Conservation (phyloP, 2,329 filamentous ascomycete species). For the Fusarium sp. region DNA sequence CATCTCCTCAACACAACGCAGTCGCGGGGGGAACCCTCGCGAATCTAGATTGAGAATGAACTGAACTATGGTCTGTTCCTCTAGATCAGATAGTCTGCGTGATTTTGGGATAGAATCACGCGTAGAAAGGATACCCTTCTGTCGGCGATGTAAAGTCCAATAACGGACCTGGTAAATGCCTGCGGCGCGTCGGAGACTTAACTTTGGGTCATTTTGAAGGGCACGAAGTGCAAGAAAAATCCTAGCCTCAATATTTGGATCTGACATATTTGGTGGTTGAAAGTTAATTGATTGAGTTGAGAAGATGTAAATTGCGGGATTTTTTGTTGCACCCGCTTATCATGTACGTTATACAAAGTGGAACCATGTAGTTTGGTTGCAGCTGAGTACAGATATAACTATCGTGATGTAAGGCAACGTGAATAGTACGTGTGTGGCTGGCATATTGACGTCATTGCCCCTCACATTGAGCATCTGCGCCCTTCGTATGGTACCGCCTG, state of each 20-base stretch:
- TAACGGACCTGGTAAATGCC: neutral
- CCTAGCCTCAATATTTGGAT: too few relatives aligned
- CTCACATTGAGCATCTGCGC: neutral
- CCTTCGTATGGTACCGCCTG: neutral
- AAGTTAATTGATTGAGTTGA: too few relatives aligned
- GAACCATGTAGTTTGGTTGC: too few relatives aligned
- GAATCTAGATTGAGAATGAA: constrained; percentile 14
- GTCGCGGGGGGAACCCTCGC: constrained; percentile 38
- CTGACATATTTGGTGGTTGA: too few relatives aligned
- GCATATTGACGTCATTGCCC: neutral
- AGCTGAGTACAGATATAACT: neutral
- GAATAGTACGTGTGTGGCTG: neutral
- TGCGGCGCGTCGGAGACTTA: neutral
- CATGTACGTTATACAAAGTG: too few relatives aligned
- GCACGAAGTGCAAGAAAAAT: too few relatives aligned
- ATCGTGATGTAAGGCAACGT: neutral
- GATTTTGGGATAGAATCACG: neutral
- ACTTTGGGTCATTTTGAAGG: too few relatives aligned
- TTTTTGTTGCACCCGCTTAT: too few relatives aligned
- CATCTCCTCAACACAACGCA: constrained; percentile 42
- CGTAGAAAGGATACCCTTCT: neutral
- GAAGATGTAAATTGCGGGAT: too few relatives aligned
- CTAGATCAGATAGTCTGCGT: neutral
- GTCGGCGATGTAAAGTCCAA: neutral
- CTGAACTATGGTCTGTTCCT: neutral